Evolutionary conservation across 1,284 basidiomycete genomes (phyloP), one percentile per base, ranked within the genome.

Genomic region (Malassezia psittaci): DNA sequence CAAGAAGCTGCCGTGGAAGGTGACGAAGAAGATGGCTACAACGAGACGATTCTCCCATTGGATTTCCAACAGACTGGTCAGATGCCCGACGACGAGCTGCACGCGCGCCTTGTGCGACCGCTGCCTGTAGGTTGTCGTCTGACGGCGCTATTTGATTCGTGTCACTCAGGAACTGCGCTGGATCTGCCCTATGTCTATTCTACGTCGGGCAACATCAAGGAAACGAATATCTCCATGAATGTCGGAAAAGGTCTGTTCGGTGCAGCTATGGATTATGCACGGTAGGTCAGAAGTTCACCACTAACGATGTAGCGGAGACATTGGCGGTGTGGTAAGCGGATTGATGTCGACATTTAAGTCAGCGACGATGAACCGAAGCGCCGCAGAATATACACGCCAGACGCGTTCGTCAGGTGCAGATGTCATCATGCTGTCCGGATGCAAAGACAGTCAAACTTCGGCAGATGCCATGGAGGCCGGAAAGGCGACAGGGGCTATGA

Each of bases 121-220:
- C 54, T 75, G 16, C 72, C 69, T 21, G 52, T 74, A 15, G 67
- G 67, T 46, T 67, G 64, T 51, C 57, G 67, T 29, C 56, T 68
- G n/a, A 68, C 67, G 15, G 67, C 66, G 37, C 49, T 68, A 34
- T 68, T 68, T 38, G 64, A 64, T 59, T 74, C 72, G 48, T 75
- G 72, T 54, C 72, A 75, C 49, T 74, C 71, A 6, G 72, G 72
- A 8, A 75, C 72, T 8, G 72, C 62, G 11, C 63, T 74, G 19
- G 69, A 72, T 61, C 62, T 76, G 60, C 71, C 70, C 36, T 74
- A 66, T 54, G 68, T 70, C 40, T 94, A 93, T 77, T 85, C 87
- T 32, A 91, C 88, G 6, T 87, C 91, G 76, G 90, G 90, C 51
- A 90, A 87, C 70, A 79, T 94, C 75, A 94, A 94, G 76, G 89